These are phyloP conservation scores for Vigna mungo DNA, from an alignment of 306 rosid genomes.

Conservation along the genomic window DNA sequence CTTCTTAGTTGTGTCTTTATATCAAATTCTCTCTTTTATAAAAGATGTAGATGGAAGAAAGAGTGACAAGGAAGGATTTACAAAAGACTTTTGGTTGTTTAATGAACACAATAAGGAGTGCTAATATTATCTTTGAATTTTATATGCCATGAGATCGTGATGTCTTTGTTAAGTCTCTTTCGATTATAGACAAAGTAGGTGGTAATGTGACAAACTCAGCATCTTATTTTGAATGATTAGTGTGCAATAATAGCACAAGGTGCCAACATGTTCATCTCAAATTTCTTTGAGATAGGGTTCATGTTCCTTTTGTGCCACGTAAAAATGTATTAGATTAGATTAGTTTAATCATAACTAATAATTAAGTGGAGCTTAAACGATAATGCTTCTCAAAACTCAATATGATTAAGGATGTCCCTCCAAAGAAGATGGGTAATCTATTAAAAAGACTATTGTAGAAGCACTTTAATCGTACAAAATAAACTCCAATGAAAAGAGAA, in stretches of 20 bases:
- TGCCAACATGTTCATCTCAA: constrained; percentile 43
- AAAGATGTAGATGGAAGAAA: constrained; percentile 9
- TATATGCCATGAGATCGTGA: constrained; percentile 36
- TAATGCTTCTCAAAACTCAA: constrained; percentile 44
- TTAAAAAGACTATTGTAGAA: constrained; percentile 1
- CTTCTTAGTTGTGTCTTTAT: background rate
- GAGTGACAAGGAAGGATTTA: constrained; percentile 29
- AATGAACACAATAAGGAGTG: background rate
- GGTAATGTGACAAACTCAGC: constrained; percentile 48
- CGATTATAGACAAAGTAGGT: constrained; percentile 50
- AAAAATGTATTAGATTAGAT: constrained; percentile 6
- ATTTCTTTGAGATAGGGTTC: constrained; percentile 40
- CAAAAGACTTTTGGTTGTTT: constrained; percentile 36
- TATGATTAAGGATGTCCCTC: constrained; percentile 18
- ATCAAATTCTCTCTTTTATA: constrained; percentile 31
- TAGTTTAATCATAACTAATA: background rate
- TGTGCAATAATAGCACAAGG: constrained; percentile 46
- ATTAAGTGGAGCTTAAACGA: constrained; percentile 33
- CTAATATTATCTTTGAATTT: constrained; percentile 39
- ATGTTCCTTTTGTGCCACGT: constrained; percentile 34
- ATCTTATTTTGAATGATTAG: constrained; percentile 54
- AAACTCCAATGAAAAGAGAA: background rate
- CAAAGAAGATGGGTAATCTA: constrained; percentile 13
- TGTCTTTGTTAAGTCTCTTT: constrained; percentile 47
- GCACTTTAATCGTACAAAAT: background rate